These are phyloP conservation scores for Litsea cubeba DNA, from an alignment of 164 flowering plant genomes.

Conservation along the genomic window DNA sequence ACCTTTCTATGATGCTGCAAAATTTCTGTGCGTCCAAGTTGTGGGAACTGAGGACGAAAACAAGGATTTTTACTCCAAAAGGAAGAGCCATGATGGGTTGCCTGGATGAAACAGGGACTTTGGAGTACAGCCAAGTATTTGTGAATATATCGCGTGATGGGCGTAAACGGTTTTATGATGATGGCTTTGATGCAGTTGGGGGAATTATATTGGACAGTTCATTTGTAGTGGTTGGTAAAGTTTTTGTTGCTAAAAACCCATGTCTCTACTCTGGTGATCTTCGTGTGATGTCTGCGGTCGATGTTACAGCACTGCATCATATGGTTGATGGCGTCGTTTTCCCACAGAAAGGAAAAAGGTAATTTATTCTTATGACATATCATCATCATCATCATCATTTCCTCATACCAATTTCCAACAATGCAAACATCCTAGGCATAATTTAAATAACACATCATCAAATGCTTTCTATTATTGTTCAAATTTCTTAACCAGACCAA, in stretches of 20 bases:
- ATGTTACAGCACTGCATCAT: slow-evolving; percentile 67
- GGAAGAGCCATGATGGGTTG: slow-evolving; percentile 92
- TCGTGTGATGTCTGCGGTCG: slow-evolving; percentile 63
- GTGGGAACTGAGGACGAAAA: slow-evolving; percentile 47
- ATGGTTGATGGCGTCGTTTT: slow-evolving; percentile 96
- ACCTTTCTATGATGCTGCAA: slow-evolving; percentile 83
- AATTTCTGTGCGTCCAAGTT: slow-evolving; percentile 61
- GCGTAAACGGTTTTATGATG: slow-evolving; percentile 4
- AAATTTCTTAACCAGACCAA: too few relatives aligned
- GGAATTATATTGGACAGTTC: slow-evolving; percentile 2
- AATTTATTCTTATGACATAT: slow-evolving; percentile 1
- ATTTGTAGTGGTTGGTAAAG: slow-evolving; percentile 38
- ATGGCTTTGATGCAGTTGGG: not conserved
- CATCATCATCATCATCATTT: too few relatives aligned
- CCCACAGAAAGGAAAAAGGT: slow-evolving; percentile 81
- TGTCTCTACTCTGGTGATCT: slow-evolving; percentile 96
- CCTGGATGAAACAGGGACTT: slow-evolving; percentile 70
- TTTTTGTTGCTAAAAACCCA: slow-evolving; percentile 89
- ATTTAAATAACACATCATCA: not conserved
- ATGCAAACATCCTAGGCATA: too few relatives aligned
- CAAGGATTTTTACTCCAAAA: slow-evolving; percentile 57
- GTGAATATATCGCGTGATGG: slow-evolving; percentile 51
- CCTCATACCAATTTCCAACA: too few relatives aligned
- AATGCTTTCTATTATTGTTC: too few relatives aligned
- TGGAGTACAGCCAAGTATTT: slow-evolving; percentile 87